Evolutionary conservation across 2,329 filamentous ascomycete species (phyloP), one percentile per base, ranked within the genome.

Genomic region (Cylindrodendrum hubeiense): DNA sequence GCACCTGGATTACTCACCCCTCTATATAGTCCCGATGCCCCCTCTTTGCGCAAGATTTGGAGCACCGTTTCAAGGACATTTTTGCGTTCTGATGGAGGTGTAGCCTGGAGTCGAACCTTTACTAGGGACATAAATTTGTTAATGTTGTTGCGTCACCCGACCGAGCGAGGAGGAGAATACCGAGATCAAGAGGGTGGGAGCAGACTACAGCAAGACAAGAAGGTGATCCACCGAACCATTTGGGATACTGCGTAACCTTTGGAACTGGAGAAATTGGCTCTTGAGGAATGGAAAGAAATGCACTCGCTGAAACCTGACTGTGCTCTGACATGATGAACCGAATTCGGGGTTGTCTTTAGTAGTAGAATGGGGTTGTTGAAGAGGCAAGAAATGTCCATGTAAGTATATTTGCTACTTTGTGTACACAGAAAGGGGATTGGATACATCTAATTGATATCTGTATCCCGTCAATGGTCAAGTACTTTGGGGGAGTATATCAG

Each of bases 131-230:
- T 12, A 54, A 19, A 33, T 17, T 22, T 17, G 22, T 62, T 3
- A 57, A 17, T 33, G 6, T 19, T 24, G 8, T 37, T 13, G 17
- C 19, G 12, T 26, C 30, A 17, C 15, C 5, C 12, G 4, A 9
- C 19, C 15, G 22, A n/a, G 33, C 28, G 19, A 30, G 2, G 26
- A 28, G 22, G 13, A 39, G 12, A 12, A 30, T 50, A 68, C 66
- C 47, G 9, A 68, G 47, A 53, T 66, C 63, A 19, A 66, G 60
- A 4, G 66, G 66, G 39, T 66, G 66, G 5, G 66, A 68, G 26
- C 56, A 54, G 26, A 63, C 51, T 10, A 68, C 66, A 21, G 66
- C 66, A 15, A 68, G 55, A 22, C 66, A 67, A 33, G 66, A 67
- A 28, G 66, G 59, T 22, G 63, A 64, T 4, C 60, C 66, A 1